Evolutionary conservation across 2,329 filamentous ascomycete genomes (phyloP).

Genomic region (Delphinella strobiligena): DNA sequence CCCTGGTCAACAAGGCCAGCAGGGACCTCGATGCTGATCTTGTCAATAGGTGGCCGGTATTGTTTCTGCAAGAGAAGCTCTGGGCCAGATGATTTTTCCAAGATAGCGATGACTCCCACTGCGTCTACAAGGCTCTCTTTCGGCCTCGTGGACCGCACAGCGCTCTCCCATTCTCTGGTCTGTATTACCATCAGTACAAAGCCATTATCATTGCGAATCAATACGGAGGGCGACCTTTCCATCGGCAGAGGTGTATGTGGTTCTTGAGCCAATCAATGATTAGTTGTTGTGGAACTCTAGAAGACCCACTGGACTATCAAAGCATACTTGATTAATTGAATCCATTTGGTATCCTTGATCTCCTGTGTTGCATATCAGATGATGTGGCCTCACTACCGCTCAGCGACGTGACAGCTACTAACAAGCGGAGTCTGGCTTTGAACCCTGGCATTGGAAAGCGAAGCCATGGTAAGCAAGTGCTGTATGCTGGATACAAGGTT

Average conservation of each 20-base stretch:
- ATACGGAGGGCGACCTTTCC: neutral
- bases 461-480: conserved; percentile 5
- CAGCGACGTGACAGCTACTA: conserved; percentile 3
- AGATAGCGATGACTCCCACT: conserved; percentile 45
- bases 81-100: conserved; percentile 34
- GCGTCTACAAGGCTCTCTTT: conserved; percentile 45
- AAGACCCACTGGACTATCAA: neutral
- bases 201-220: neutral
- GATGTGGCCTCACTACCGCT: no score
- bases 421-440: conserved; percentile 11
- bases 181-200: neutral
- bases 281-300: neutral
- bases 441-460: conserved; percentile 11
- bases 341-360: conserved; percentile 28
- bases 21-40: conserved; percentile 47
- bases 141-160: conserved; percentile 39
- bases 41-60: conserved; percentile 47
- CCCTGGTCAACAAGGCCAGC: conserved; percentile 47
- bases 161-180: conserved; percentile 26
- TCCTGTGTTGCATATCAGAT: conserved; percentile 4
- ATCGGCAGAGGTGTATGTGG: neutral
- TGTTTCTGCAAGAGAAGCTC: conserved; percentile 40
- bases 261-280: neutral
- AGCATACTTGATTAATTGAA: conserved; percentile 25
- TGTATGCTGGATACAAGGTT: neutral